Evolutionary conservation across 2,329 filamentous ascomycete genomes (phyloP).

Genomic region (Alternaria infectoria): DNA sequence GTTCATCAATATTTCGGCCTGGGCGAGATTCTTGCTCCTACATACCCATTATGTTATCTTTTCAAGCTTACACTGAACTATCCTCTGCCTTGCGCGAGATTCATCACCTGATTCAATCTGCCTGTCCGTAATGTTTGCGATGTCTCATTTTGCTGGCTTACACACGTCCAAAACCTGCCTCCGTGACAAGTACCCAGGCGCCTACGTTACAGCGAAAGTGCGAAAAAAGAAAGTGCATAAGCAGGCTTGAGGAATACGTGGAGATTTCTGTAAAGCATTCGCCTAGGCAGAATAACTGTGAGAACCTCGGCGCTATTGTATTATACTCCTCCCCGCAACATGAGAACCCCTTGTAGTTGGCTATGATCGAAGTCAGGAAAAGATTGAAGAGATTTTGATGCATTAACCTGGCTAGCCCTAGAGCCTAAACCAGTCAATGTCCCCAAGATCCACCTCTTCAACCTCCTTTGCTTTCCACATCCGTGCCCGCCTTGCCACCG

Average conservation of each 20-base stretch:
- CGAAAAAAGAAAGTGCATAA: background rate
- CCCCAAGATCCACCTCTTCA: background rate
- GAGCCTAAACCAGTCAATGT: background rate
- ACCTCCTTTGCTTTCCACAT: background rate
- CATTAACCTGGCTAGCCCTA: background rate
- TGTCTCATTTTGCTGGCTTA: background rate
- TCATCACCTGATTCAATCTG: background rate
- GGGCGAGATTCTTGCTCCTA: background rate
- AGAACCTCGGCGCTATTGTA: too few relatives aligned
- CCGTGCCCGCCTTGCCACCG: background rate
- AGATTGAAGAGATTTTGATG: background rate
- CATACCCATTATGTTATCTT: background rate
- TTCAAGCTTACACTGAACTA: background rate
- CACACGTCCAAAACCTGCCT: background rate
- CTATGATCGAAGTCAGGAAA: background rate
- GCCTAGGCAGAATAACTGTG: background rate
- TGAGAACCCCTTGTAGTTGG: too few relatives aligned
- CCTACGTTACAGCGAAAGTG: background rate
- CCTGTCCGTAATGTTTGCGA: background rate
- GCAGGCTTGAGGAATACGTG: background rate
- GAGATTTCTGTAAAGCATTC: background rate
- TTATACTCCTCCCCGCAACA: too few relatives aligned
- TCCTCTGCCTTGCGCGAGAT: background rate
- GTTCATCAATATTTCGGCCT: background rate
- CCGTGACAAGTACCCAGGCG: background rate